Conservation (phyloP, 2,329 filamentous ascomycete genomes). For the Fulvia fulva region DNA sequence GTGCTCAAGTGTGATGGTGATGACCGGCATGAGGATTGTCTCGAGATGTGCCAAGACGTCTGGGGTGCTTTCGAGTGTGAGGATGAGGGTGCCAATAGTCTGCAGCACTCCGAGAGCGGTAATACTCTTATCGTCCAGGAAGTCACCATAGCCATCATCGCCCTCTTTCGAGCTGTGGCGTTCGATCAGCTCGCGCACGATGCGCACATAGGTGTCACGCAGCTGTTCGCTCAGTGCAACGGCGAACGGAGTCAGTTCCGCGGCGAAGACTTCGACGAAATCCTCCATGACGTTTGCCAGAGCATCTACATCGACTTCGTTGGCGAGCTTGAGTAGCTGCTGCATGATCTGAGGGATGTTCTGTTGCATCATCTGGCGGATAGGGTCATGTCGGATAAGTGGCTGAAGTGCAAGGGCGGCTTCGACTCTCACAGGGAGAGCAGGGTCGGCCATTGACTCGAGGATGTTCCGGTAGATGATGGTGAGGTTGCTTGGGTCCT, state of each 20-base stretch:
- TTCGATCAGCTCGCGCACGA: conserved; percentile 85
- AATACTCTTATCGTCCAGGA: conserved; percentile 96
- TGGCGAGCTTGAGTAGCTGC: conserved; percentile 91
- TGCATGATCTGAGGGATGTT: conserved; percentile 99
- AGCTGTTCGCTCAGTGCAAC: conserved; percentile 94
- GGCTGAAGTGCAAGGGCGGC: conserved; percentile 92
- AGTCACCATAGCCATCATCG: conserved; percentile 80
- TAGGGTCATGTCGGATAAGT: conserved; percentile 90
- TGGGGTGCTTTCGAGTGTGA: conserved; percentile 94
- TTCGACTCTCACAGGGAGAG: conserved; percentile 88
- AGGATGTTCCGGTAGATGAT: conserved; percentile 95
- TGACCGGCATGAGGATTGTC: conserved; percentile 93
- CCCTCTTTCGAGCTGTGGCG: conserved; percentile 74
- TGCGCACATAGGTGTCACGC: conserved; percentile 90
- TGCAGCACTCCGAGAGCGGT: conserved; percentile 93
- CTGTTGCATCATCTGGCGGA: conserved; percentile 91
- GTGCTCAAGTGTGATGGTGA: conserved; percentile 92
- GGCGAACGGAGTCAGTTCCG: conserved; percentile 92
- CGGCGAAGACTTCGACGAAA: conserved; percentile 97
- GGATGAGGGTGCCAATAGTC: conserved; percentile 93
- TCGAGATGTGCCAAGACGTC: conserved; percentile 93
- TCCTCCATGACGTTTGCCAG: conserved; percentile 99
- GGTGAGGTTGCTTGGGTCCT: conserved; percentile 91
- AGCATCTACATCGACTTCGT: conserved; percentile 96
- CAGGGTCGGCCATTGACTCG: conserved; percentile 93